Conservation (phyloP, 768 basidiomycete genomes). For the Podaxis carcinomalis region DNA sequence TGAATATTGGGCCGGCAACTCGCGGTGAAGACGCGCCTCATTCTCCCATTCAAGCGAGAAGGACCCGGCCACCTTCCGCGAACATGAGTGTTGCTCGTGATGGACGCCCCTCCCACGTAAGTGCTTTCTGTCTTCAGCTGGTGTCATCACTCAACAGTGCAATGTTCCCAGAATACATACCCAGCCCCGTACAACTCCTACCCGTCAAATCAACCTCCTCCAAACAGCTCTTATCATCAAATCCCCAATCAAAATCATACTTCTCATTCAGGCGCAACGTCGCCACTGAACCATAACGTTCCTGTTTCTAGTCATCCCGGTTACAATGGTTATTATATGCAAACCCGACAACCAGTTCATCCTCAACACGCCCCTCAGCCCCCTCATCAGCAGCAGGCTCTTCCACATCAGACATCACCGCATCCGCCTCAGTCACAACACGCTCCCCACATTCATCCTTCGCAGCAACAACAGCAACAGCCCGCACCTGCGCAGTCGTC, state of each 20-base stretch:
- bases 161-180: constrained; percentile 22
- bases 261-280: constrained; percentile 7
- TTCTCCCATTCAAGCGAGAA: constrained; percentile 37
- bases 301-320: constrained; percentile 6
- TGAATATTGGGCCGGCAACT: constrained; percentile 27
- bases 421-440: constrained; percentile 22
- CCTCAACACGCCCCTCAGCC: constrained; percentile 17
- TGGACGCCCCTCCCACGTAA: constrained; percentile 48
- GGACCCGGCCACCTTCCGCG: constrained; percentile 34
- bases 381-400: constrained; percentile 21
- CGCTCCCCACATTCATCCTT: constrained; percentile 32
- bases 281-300: constrained; percentile 8
- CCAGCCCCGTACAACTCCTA: constrained; percentile 31
- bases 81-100: constrained; percentile 38
- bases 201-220: constrained; percentile 34
- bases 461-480: constrained; percentile 17
- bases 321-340: constrained; percentile 10
- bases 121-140: constrained; percentile 15
- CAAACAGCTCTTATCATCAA: constrained; percentile 28
- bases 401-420: constrained; percentile 18
- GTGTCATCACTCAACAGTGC: background rate
- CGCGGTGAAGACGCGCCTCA: constrained; percentile 34
- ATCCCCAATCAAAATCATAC: constrained; percentile 16
- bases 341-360: constrained; percentile 7
- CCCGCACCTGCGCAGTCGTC: background rate